Conservation (phyloP, 2,329 filamentous ascomycete genomes). For the Epichloe sp. region DNA sequence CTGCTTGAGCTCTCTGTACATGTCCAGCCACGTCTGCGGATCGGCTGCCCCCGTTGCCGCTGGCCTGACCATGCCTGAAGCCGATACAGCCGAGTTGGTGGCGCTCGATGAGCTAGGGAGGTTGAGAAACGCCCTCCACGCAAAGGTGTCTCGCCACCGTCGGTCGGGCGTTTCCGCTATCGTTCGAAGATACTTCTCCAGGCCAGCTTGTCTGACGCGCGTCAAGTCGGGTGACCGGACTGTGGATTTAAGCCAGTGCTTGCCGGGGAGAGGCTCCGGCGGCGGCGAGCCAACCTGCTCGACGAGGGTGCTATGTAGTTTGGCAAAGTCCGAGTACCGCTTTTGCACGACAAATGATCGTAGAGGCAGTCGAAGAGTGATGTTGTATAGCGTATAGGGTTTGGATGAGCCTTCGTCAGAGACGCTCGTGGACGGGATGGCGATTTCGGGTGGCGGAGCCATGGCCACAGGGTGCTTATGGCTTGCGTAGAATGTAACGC, state of each 20-base stretch:
- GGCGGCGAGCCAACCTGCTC: slow-evolving; percentile 48
- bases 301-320: slow-evolving; percentile 50
- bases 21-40: slow-evolving; percentile 62
- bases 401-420: slow-evolving; percentile 40
- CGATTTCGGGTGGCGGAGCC: slow-evolving; percentile 54
- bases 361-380: slow-evolving; percentile 62
- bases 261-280: slow-evolving; percentile 54
- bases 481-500: background rate
- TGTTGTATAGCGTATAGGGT: slow-evolving; percentile 65
- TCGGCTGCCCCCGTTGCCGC: slow-evolving; percentile 34
- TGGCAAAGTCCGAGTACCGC: slow-evolving; percentile 68
- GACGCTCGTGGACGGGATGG: slow-evolving; percentile 52
- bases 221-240: slow-evolving; percentile 56
- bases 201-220: slow-evolving; percentile 51
- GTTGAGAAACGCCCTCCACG: slow-evolving; percentile 63
- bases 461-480: slow-evolving; percentile 24
- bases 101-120: slow-evolving; percentile 41
- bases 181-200: slow-evolving; percentile 59
- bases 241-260: slow-evolving; percentile 67
- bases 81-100: slow-evolving; percentile 33
- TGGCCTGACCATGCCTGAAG: slow-evolving; percentile 29
- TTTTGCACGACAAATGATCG: slow-evolving; percentile 65
- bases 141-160: slow-evolving; percentile 59
- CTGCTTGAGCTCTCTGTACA: slow-evolving; percentile 60
- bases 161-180: slow-evolving; percentile 63